These are phyloP conservation scores for Bacidia rubella DNA, from an alignment of 495 filamentous ascomycete species.

Conservation along the genomic window DNA sequence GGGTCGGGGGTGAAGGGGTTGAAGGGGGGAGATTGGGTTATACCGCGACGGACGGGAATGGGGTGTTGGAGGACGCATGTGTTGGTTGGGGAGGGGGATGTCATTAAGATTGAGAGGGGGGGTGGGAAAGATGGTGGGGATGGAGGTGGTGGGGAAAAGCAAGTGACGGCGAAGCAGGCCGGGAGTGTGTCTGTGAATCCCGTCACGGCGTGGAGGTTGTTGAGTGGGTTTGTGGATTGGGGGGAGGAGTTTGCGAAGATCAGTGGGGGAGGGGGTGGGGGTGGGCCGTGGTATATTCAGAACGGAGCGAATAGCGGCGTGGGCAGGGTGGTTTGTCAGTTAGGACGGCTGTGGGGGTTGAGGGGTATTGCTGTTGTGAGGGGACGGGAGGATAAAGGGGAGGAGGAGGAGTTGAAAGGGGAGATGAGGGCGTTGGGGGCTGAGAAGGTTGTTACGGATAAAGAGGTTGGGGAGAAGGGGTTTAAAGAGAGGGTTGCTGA, in stretches of 20 bases:
- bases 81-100: slow-evolving; percentile 44
- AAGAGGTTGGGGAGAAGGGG: slow-evolving; percentile 49
- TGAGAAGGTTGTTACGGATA: slow-evolving; percentile 70
- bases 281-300: slow-evolving; percentile 76
- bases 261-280: background rate
- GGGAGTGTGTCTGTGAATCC: slow-evolving; percentile 86
- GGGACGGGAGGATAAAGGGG: slow-evolving; percentile 44
- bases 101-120: slow-evolving; percentile 53
- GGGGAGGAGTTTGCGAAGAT: slow-evolving; percentile 30
- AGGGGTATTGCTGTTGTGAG: slow-evolving; percentile 79
- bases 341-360: slow-evolving; percentile 70
- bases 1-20: slow-evolving; percentile 22
- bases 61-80: slow-evolving; percentile 93
- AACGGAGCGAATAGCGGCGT: slow-evolving; percentile 94
- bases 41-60: slow-evolving; percentile 64
- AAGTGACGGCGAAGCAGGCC: slow-evolving; percentile 59
- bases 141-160: too few species aligned
- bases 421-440: slow-evolving; percentile 62
- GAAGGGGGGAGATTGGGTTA: slow-evolving; percentile 75
- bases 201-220: slow-evolving; percentile 83
- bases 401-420: slow-evolving; percentile 50
- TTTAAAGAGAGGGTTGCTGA: slow-evolving; percentile 53
- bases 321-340: slow-evolving; percentile 75
- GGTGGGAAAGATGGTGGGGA: slow-evolving; percentile 44
- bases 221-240: slow-evolving; percentile 63